phyloP scores from a whole-genome alignment of 1,139 yeast genomes.

The Nakaseomyces sp. region DNA sequence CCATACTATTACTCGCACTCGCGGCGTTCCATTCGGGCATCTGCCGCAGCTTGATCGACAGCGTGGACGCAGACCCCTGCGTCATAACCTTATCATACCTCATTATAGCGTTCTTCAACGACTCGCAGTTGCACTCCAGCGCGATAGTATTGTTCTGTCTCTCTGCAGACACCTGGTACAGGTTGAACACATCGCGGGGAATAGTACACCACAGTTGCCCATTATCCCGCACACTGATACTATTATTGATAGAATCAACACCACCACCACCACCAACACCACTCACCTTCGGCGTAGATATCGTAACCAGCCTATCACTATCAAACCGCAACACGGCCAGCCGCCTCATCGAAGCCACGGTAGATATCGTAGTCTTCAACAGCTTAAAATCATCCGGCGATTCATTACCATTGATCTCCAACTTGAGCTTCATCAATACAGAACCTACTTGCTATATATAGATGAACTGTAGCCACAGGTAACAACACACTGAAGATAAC shows the following conservation, averaged over 20 bases:
- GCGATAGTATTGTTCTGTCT: conserved; percentile 26
- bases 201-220: conserved; percentile 32
- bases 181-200: conserved; percentile 27
- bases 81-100: conserved; percentile 25
- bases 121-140: conserved; percentile 29
- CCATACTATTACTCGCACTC: not conserved
- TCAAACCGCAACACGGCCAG: conserved; percentile 29
- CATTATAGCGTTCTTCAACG: conserved; percentile 24
- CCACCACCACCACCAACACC: conserved; percentile 3
- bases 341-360: conserved; percentile 29
- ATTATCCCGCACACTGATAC: conserved; percentile 19
- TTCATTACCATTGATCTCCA: conserved; percentile 25
- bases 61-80: conserved; percentile 24
- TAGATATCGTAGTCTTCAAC: conserved; percentile 25
- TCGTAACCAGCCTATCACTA: conserved; percentile 24
- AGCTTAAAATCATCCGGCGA: conserved; percentile 29
- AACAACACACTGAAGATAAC: no score
- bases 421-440: conserved; percentile 25
- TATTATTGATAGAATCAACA: conserved; percentile 6
- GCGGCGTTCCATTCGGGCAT: conserved; percentile 25
- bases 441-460: no score
- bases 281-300: conserved; percentile 26
- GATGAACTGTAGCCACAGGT: no score
- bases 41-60: conserved; percentile 24
- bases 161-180: conserved; percentile 23